phyloP scores from a whole-genome alignment of 257 asterid genomes.

The Scutellaria galericulata region DNA sequence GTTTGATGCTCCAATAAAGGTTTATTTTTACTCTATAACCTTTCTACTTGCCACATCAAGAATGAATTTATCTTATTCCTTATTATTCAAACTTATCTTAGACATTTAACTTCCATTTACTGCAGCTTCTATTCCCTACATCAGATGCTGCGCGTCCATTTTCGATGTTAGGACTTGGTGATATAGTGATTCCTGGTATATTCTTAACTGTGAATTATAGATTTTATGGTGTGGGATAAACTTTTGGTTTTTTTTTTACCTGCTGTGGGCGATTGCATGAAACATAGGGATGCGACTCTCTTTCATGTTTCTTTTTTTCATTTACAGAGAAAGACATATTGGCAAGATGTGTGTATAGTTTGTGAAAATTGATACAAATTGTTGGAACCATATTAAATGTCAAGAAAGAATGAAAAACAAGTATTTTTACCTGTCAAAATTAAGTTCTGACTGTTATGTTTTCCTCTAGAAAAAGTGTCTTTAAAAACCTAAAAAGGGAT shows the following conservation, averaged over 20 bases:
- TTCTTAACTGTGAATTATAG: neutral
- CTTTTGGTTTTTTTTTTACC: neutral
- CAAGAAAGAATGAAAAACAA: too few species aligned
- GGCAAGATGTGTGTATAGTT: too few species aligned
- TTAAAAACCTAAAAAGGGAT: too few species aligned
- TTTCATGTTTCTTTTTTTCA: neutral
- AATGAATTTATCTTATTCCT: neutral
- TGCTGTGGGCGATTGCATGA: neutral
- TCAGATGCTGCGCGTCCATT: conserved; percentile 82
- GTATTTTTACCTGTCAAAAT: too few species aligned
- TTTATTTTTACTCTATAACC: conserved; percentile 30
- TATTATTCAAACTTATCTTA: conserved; percentile 19
- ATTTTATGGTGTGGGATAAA: conserved; percentile 7
- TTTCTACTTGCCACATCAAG: conserved; percentile 2
- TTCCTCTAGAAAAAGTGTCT: too few species aligned
- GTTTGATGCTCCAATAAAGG: conserved; percentile 98
- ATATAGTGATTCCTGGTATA: conserved; percentile 94
- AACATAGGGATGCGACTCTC: neutral
- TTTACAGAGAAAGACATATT: neutral
- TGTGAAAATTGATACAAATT: too few species aligned
- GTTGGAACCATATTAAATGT: too few species aligned
- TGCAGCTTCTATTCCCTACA: conserved; percentile 97
- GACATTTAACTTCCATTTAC: conserved; percentile 21
- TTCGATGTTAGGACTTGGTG: conserved; percentile 99
- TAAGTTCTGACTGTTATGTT: too few species aligned